Base-by-base conservation (phyloP, 1,284 basidiomycete genomes). In the Ustilago trichophora region DNA sequence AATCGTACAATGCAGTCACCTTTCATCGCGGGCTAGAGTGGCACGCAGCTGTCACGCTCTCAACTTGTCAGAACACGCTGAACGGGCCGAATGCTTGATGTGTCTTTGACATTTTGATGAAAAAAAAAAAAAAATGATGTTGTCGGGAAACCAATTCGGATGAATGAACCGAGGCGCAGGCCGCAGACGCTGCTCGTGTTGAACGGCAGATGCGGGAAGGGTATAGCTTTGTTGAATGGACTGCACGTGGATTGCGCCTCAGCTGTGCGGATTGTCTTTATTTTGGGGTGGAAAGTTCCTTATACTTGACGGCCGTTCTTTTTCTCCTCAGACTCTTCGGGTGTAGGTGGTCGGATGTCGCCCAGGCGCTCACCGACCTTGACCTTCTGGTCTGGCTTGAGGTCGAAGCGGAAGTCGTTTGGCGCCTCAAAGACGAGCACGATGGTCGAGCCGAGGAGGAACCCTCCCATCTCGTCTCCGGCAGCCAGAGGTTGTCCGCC, bases 401-500 rank as follows among this genome's bases (percentile, higher is more conserved):
- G 86, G 2, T 84, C 82, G 77, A 97, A 98, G 78, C 88, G 86
- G 80, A 94, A 98, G 34, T 88, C 84, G 58, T 86, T 84, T 0
- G 96, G 94, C 0, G 94, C 95, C 83, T 98, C 96, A 77, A 98
- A 97, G 2, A 98, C 91, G 38, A 99, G 85, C 18, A 99, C 95
- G 75, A 99, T 90, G 3, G 95, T 98, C 80, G 90, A 92, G 1
- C 95, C 96, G 2, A 99, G 85, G 76, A 89, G 89, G 85, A 99
- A 99, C 0, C 93, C 94, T 42, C 95, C 95, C 91, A 98, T 93
- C 84, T 98, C 94, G 80, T 97, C 91, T 2, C 92, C 94, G 3
- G 89, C 85, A 0, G 84, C 85, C 36, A 98, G 85, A 4, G 94
- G 94, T 81, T 98, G 93, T 0, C 95, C 96, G 35, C 89, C 87